Base-by-base conservation (phyloP, 768 basidiomycete genomes). In the Naganishia vaughanmartiniae region DNA sequence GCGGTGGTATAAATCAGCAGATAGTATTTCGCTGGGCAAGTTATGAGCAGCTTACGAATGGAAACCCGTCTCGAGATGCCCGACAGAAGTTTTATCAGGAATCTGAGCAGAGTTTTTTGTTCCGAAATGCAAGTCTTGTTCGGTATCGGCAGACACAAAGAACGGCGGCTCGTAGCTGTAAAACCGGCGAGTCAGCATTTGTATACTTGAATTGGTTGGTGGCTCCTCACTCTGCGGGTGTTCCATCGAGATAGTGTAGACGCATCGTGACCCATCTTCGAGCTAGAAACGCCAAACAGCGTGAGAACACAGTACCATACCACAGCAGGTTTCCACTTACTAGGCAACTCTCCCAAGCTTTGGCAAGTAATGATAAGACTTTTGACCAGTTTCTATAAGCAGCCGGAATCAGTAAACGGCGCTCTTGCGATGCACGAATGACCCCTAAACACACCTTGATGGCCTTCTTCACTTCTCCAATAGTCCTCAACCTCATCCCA, bases 391-490 rank as follows among this genome's bases (percentile, higher is more conserved):
- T 48, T 54, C 67, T 70, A 33, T 17, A 39, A 7, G 26, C 2
- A 31, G 11, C 4, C n/a, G 48, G 21, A n/a, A n/a, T 51, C n/a
- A 26, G 24, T 51, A 24, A 51, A 51, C 24, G 17, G 48, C 48
- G 24, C 15, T 46, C 5, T 5, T 5, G 21, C 15, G n/a, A 17
- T 4, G 24, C 54, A 28, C 30, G 51, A n/a, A 28, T 5, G 11
- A 26, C 15, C 54, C 54, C 14, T 19, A 34, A 19, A 42, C 69
- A n/a, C n/a, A 70, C 69, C 69, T 48, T 72, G 31, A 72, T 48
- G 10, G 58, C 63, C 17, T 53, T 28, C 36, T 72, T 72, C 15
- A 72, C 71, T 54, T 72, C 71, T 54, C 71, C 71, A n/a, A 72
- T 31, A 7, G 67, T 72, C 24, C 60, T 42, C 28, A 69, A 39